Evolutionary conservation across 805 yeast species (phyloP), one percentile per base, ranked within the genome.

Genomic region (Candida alai): DNA sequence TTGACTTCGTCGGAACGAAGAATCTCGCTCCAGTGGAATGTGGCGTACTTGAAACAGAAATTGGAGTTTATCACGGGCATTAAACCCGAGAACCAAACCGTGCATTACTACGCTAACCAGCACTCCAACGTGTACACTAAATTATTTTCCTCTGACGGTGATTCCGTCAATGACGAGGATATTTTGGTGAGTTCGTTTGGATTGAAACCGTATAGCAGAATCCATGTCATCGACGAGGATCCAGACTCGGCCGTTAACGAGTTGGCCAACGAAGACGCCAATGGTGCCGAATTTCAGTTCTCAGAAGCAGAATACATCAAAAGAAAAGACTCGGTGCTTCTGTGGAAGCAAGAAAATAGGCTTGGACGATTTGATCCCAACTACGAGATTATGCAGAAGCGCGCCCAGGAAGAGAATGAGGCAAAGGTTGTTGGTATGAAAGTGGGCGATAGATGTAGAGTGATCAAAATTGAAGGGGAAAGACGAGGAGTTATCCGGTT

Each of bases 31-130:
- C 68, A 64, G 24, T 84, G 90, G 89, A 54, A 74, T 0, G 35
- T 84, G 11, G 56, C 54, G 5, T 60, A 74, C 41, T 66, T 85
- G 32, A 73, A 76, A 42, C 43, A 56, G 24, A 68, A 74, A 37
- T 54, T 86, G 8, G 93, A 84, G 47, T 68, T 65, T 22, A 74
- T 84, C 40, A 84, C 95, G 0, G 96, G 96, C 2, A 73, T 86
- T 18, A 76, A 79, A 4, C 80, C 85, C 3, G 41, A 49, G 10
- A 60, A 54, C 39, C 95, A 81, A 49, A 59, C 58, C 11, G 49
- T 80, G 11, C 66, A 65, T 36, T 55, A 74, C 23, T 77, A 74
- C 45, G 59, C 63, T 6, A 46, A 57, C 3, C 52, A 64, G 5
- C 51, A 58, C 27, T 58, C 72, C 40, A 56, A 58, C 46, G 68